Evolutionary conservation across 106 monocot species (phyloP).

Genomic region (Phalaenopsis equestris): DNA sequence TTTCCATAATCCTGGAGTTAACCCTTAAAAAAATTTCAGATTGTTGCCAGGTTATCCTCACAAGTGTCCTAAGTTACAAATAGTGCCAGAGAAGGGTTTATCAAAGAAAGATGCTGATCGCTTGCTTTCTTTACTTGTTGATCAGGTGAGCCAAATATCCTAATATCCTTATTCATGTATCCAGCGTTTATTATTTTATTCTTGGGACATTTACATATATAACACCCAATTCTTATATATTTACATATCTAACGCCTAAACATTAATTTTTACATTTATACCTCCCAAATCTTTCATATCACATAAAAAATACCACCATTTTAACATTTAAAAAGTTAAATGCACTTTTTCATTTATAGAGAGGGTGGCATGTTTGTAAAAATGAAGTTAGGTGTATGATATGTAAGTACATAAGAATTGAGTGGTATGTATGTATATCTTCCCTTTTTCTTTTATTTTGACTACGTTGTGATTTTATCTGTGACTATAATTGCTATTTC

Average conservation of each 20-base stretch:
- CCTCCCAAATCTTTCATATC: too few species aligned
- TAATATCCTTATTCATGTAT: neutral
- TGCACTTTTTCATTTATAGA: too few species aligned
- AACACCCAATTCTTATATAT: too few species aligned
- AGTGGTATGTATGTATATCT: too few species aligned
- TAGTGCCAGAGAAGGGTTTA: conserved; percentile 57
- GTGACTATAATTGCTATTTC: neutral
- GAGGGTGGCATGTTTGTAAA: too few species aligned
- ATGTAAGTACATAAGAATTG: too few species aligned
- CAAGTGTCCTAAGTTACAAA: conserved; percentile 80
- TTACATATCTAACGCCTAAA: too few species aligned
- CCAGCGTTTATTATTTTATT: neutral
- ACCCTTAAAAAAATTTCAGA: conserved; percentile 27
- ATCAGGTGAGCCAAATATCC: conserved; percentile 49
- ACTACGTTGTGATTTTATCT: neutral
- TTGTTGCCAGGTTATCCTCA: conserved; percentile 81
- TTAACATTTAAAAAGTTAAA: too few species aligned
- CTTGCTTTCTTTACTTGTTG: conserved; percentile 64
- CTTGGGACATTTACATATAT: too few species aligned
- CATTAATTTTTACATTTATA: too few species aligned
- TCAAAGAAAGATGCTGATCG: conserved; percentile 53
- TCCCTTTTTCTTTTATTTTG: neutral
- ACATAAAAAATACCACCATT: too few species aligned
- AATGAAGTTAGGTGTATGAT: too few species aligned
- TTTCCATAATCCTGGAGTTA: conserved; percentile 3